These are phyloP conservation scores for Mortierella sp. DNA, from an alignment of 371 early-diverging fungal species.

Conservation along the genomic window DNA sequence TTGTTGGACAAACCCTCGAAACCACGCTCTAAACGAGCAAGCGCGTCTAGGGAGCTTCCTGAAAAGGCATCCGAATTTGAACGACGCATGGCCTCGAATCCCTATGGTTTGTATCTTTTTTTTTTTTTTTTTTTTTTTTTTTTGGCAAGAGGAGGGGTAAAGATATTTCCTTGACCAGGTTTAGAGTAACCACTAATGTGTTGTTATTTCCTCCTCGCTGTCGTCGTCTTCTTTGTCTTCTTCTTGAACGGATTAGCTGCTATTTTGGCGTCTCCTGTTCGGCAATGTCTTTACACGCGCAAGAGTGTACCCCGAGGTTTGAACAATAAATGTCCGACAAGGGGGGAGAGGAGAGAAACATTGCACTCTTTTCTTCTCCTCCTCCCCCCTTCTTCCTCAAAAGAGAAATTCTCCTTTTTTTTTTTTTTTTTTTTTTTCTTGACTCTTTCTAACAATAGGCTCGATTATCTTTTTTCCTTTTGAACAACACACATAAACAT, in stretches of 20 bases:
- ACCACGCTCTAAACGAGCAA: slow-evolving; percentile 12
- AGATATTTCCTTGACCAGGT: background rate
- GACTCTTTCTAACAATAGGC: background rate
- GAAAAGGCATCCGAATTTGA: slow-evolving; percentile 10
- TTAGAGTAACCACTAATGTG: too few species aligned
- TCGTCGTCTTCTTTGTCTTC: background rate
- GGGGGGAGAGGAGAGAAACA: too few species aligned
- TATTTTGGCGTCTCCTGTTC: slow-evolving; percentile 29
- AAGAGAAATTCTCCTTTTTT: too few species aligned
- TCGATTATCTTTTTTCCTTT: background rate
- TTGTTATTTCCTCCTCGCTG: too few species aligned
- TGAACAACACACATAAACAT: background rate
- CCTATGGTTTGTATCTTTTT: slow-evolving; percentile 24
- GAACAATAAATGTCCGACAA: background rate
- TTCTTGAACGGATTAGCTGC: slow-evolving; percentile 12
- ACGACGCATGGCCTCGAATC: slow-evolving; percentile 21
- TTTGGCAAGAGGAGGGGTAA: background rate
- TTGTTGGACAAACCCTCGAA: slow-evolving; percentile 20
- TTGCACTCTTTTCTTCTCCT: too few species aligned
- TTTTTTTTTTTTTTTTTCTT: background rate
- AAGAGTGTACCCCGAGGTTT: slow-evolving; percentile 33
- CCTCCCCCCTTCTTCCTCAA: too few species aligned
- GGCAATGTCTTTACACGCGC: slow-evolving; percentile 37
- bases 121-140: background rate
- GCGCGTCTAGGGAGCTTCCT: background rate